Evolutionary conservation across 768 basidiomycete species (phyloP), one percentile per base, ranked within the genome.

Genomic region (Rhodotorula paludigena): DNA sequence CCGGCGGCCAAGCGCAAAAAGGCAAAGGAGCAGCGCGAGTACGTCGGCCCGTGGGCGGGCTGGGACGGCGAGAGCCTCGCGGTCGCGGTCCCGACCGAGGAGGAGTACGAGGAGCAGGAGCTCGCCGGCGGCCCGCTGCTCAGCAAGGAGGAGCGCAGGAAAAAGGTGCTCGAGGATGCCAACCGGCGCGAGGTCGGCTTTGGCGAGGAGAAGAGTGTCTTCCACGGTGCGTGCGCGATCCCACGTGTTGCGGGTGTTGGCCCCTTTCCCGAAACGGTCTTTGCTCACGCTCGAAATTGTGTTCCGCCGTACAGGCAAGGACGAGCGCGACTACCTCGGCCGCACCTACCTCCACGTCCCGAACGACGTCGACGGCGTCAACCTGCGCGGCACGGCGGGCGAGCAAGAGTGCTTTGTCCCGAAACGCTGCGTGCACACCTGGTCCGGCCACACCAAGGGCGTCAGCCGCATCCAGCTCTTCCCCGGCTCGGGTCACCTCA

Each of bases 361-460:
- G 11, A 44, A 42, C 53, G 38, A 55, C 53, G 42, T 55, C 61
- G 42, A 42, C 53, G 44, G 61, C 54, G 54, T 55, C 54, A 55
- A 62, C 35, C 53, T 54, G n/a, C 52, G 54, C 42, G 61, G 53
- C 44, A 28, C 47, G 28, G 44, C 61, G 9, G 52, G 61, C 33
- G 32, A 53, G 18, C 72, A 87, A 57, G 92, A 97, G 66, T 87
- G 87, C 65, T 98, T 94, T 77, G 87, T 98, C 68, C 96, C 96
- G 36, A 97, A 98, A 81, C 82, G 84, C 16, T 97, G 94, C 79
- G 85, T 93, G 64, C 96, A 98, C 77, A 98, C 96, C 0, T 98
- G 92, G 90, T 96, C 92, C 6, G 96, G 96, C 1, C 96, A 99
- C 79, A 98, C 92, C 18, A 88, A 89, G 78, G 96, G 89, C 35